A percentile compares a stretch with the other conserved stretches of the same genome.
These are phyloP conservation scores for Aspergillus phoenicis DNA, from an alignment of 2,329 filamentous ascomycete genomes.

Conservation along the genomic window DNA sequence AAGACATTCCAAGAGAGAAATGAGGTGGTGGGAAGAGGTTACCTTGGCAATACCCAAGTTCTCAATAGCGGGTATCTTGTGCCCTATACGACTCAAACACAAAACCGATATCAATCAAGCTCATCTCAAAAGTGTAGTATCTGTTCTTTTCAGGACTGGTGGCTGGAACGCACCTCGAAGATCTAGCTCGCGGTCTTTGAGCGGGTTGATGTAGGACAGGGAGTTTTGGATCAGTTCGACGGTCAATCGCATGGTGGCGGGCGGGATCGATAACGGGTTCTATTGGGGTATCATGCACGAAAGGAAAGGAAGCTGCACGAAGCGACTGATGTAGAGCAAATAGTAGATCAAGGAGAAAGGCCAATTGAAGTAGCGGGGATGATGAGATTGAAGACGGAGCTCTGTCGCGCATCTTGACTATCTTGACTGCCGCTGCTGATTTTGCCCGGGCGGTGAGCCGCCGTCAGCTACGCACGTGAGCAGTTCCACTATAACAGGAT, in stretches of 20 bases:
- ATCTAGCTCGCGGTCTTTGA: slow-evolving; percentile 98
- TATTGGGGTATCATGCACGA: slow-evolving; percentile 24
- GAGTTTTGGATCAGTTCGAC: slow-evolving; percentile 92
- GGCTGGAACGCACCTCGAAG: slow-evolving; percentile 82
- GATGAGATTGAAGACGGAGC: slow-evolving; percentile 12
- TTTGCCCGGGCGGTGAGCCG: slow-evolving; percentile 23
- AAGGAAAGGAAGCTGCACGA: neutral
- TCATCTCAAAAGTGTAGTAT: slow-evolving; percentile 79
- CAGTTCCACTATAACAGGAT: neutral
- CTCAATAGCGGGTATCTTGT: slow-evolving; percentile 96
- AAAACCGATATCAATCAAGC: slow-evolving; percentile 80
- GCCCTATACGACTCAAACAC: slow-evolving; percentile 67
- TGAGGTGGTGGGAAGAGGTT: slow-evolving; percentile 43
- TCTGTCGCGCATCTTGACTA: slow-evolving; percentile 10
- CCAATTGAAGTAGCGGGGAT: neutral
- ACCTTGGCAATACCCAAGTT: slow-evolving; percentile 94
- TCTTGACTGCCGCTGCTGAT: slow-evolving; percentile 8
- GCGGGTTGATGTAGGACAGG: slow-evolving; percentile 96
- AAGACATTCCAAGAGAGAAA: neutral
- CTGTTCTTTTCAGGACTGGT: slow-evolving; percentile 77
- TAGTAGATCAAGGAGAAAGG: neutral
- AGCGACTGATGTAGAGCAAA: neutral
- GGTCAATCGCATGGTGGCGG: slow-evolving; percentile 80
- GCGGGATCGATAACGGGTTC: slow-evolving; percentile 4
- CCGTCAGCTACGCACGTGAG: slow-evolving; percentile 10